Evolutionary conservation across 495 filamentous ascomycete species (phyloP).

Genomic region (Cercophora newfieldiana): DNA sequence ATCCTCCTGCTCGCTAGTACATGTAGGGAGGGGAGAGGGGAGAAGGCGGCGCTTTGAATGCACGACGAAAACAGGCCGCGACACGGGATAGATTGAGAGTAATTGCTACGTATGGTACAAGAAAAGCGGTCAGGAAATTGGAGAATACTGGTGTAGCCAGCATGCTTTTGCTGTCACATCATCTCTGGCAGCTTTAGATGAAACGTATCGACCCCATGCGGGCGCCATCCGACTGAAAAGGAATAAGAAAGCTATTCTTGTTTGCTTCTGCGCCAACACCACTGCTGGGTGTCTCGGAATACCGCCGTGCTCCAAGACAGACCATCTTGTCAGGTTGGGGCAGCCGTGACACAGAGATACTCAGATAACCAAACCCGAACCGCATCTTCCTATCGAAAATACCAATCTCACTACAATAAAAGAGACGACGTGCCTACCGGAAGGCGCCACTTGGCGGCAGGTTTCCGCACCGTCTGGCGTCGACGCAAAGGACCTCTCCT

Average conservation of each 20-base stretch:
- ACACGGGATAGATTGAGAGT: conserved; percentile 13
- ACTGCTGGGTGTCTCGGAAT: background rate
- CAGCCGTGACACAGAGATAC: background rate
- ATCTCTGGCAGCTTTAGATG: background rate
- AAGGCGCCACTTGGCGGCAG: background rate
- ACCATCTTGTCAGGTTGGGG: background rate
- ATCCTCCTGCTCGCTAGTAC: background rate
- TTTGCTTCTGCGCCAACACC: background rate
- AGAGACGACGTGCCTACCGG: background rate
- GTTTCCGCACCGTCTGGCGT: background rate
- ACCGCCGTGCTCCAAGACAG: background rate
- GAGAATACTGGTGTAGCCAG: background rate
- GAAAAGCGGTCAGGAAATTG: conserved; percentile 11
- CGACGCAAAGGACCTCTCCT: background rate
- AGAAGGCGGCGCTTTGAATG: background rate
- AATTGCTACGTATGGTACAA: conserved; percentile 2
- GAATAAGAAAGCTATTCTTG: background rate
- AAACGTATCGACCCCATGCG: conserved; percentile 6
- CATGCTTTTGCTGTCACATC: background rate
- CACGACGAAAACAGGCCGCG: conserved; percentile 9
- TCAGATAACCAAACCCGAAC: background rate
- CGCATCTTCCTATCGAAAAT: background rate
- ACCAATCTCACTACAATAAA: background rate
- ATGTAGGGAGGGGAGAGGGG: background rate
- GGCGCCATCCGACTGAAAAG: conserved; percentile 6